Conservation (phyloP, 306 rosid genomes). For the Oxytropis ochrocephala region DNA sequence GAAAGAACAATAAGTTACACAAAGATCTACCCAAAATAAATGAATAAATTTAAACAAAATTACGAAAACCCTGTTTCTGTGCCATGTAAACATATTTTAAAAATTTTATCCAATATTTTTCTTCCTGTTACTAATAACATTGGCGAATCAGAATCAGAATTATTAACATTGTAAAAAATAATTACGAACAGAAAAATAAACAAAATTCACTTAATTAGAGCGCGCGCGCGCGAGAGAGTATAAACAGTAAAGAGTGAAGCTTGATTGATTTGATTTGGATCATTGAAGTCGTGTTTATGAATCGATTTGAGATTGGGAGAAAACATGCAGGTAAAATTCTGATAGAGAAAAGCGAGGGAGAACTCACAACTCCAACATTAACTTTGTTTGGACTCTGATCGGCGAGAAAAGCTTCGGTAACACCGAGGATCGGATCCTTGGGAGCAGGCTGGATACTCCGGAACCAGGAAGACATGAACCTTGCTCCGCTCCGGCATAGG, state of each 20-base stretch:
- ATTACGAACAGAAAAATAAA: neutral
- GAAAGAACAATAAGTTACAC: neutral
- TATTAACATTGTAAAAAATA: no score
- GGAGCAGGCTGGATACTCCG: constrained; percentile 71
- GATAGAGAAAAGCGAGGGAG: neutral
- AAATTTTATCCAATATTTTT: neutral
- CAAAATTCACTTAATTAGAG: neutral
- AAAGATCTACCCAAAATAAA: neutral
- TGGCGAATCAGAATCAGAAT: neutral
- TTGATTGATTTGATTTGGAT: neutral
- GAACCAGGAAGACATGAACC: constrained; percentile 83
- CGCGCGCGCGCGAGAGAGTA: neutral
- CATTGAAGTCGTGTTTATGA: neutral
- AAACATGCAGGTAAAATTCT: neutral
- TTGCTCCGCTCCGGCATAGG: constrained; percentile 36
- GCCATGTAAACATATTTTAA: neutral
- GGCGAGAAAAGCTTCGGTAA: constrained; percentile 88
- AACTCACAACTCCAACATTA: constrained; percentile 92
- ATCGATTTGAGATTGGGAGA: neutral
- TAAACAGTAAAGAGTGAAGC: neutral
- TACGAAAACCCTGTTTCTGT: neutral
- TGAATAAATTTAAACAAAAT: neutral
- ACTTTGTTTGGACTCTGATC: constrained; percentile 87
- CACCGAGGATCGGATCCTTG: constrained; percentile 98
- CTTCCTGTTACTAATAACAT: neutral